These are phyloP conservation scores for Globisporangium orthogonon DNA, from an alignment of 352 stramenopile genomes.

Conservation along the genomic window DNA sequence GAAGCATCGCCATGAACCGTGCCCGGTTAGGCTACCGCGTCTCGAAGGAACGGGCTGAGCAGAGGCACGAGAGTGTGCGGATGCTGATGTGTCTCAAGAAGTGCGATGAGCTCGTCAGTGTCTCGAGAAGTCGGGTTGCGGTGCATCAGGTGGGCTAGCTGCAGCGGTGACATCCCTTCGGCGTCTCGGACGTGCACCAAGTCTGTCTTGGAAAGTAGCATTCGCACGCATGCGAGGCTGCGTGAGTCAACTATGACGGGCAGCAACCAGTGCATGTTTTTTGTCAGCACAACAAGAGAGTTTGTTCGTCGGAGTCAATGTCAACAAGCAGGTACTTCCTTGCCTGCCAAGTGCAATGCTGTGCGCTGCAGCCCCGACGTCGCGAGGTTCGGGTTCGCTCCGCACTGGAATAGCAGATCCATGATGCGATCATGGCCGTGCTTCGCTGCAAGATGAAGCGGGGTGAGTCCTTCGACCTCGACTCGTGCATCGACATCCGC, in stretches of 20 bases:
- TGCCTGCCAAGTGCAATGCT: neutral
- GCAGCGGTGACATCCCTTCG: slow-evolving; percentile 5
- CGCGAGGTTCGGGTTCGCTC: neutral
- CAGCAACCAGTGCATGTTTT: no score
- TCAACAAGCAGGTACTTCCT: no score
- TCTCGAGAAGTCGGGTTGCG: neutral
- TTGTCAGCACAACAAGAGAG: no score
- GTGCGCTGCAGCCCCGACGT: slow-evolving; percentile 1
- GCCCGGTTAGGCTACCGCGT: neutral
- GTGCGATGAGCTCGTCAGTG: slow-evolving; percentile 3
- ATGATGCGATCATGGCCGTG: slow-evolving; percentile 1
- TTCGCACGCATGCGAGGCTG: neutral
- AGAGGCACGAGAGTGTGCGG: neutral
- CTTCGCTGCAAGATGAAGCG: slow-evolving; percentile 3
- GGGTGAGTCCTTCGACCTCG: slow-evolving; percentile 3
- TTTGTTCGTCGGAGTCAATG: no score
- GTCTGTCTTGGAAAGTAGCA: slow-evolving; percentile 8
- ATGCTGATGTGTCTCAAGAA: slow-evolving; percentile 7
- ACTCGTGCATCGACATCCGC: slow-evolving; percentile 4
- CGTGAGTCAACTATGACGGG: neutral
- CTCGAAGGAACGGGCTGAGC: slow-evolving; percentile 4
- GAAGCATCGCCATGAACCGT: no score
- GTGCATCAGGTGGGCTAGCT: slow-evolving; percentile 6
- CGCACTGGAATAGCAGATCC: slow-evolving; percentile 8
- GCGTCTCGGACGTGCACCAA: slow-evolving; percentile 2